Percentiles rank a stretch among this genome's conserved stretches.
These are phyloP conservation scores for Cercospora berteroae DNA, from an alignment of 2,329 filamentous ascomycete genomes.

Conservation along the genomic window DNA sequence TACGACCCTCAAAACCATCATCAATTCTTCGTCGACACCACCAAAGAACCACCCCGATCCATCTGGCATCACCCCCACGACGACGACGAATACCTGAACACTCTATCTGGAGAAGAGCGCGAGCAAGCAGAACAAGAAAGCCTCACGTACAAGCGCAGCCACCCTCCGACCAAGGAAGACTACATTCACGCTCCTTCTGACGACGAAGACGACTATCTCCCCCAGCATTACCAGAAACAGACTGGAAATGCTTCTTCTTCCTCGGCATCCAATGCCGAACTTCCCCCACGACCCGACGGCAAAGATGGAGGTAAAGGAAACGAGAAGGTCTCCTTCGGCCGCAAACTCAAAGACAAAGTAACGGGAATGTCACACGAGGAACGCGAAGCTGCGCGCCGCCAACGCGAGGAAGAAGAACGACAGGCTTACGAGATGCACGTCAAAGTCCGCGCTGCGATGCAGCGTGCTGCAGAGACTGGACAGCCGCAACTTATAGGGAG, in stretches of 20 bases:
- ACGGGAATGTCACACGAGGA: conserved; percentile 58
- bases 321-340: conserved; percentile 45
- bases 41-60: conserved; percentile 52
- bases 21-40: conserved; percentile 64
- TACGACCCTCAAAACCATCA: conserved; percentile 56
- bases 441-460: conserved; percentile 52
- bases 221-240: conserved; percentile 22
- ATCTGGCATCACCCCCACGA: conserved; percentile 64
- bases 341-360: conserved; percentile 60
- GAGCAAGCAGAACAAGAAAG: conserved; percentile 46
- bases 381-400: conserved; percentile 48
- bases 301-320: conserved; percentile 33
- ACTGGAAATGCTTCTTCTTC: conserved; percentile 15
- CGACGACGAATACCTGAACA: conserved; percentile 54
- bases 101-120: conserved; percentile 51
- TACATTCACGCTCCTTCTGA: conserved; percentile 50
- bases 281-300: conserved; percentile 27
- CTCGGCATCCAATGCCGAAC: conserved; percentile 20
- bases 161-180: conserved; percentile 38
- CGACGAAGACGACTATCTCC: conserved; percentile 40
- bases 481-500: conserved; percentile 57
- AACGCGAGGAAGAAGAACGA: conserved; percentile 52
- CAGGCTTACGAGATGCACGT: conserved; percentile 55
- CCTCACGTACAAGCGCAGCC: conserved; percentile 28
- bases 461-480: conserved; percentile 53